Base-by-base conservation (phyloP, 306 rosid species). In the Notholithocarpus densiflorus region DNA sequence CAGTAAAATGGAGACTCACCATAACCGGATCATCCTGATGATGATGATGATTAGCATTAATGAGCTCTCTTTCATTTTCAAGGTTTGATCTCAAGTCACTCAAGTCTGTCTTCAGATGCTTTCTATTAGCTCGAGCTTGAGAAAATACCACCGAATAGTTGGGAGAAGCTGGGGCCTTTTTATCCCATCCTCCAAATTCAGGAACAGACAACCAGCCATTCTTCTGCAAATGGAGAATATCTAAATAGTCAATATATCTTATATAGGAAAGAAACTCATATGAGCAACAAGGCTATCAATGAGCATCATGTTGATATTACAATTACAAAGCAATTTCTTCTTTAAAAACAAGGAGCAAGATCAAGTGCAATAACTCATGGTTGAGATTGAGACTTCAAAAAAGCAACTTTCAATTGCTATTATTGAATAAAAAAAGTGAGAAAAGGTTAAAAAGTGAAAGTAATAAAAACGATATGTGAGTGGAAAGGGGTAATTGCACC, bases 171-270 rank as follows among this genome's bases (percentile, higher is more conserved):
- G 77, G 59, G 0, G 75, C 20, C 68, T 85, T 89, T 1, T 89
- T 75, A 37, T 92, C 94, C 98, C 98, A 94, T 57, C 85, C 98
- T 80, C 97, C 98, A 80, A 94, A 94, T 34, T 89, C 88, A 56
- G 98, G 98, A 72, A 94, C 96, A 40, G 98, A 83, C 85, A 80
- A 87, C 89, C 90, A 29, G n/a, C 37, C 59, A 69, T 84, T 85
- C 27, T 59, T 85, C 98, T 94, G 83, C 74, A 82, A 14, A 66
- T 31, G 61, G 9, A 24, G 31, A 4, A 53, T 15, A 73, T 56
- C 40, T 56, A 23, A 71, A 6, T 56, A 18, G 52, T 77, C 5
- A 77, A 19, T 29, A 62, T 26, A 17, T 51, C 24, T 15, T n/a
- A 24, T 29, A 13, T 6, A 29, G 31, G 43, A 64, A 64, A 64